Evolutionary conservation across 1,139 yeast genomes (phyloP).

Genomic region (Zhuliangozyma parablackwelliae): DNA sequence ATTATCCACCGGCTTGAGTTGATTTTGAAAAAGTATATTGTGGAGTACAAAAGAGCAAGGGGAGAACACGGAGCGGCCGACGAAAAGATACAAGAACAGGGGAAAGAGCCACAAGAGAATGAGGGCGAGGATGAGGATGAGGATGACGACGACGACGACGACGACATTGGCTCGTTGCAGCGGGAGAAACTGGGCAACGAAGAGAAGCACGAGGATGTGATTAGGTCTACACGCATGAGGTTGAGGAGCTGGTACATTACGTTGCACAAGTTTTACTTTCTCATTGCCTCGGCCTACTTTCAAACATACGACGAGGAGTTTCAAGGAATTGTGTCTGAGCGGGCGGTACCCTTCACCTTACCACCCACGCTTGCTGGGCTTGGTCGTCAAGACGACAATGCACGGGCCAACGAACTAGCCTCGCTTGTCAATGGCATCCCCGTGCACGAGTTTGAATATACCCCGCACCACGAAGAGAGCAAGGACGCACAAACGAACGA

Average conservation of each 20-base stretch:
- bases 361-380: slow-evolving; percentile 1
- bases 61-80: background rate
- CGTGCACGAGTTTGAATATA: slow-evolving; percentile 9
- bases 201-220: slow-evolving; percentile 21
- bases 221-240: slow-evolving; percentile 20
- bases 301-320: slow-evolving; percentile 52
- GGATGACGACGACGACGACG: slow-evolving; percentile 17
- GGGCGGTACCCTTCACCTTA: slow-evolving; percentile 5
- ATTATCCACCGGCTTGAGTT: slow-evolving; percentile 19
- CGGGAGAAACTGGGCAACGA: slow-evolving; percentile 9
- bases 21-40: slow-evolving; percentile 14
- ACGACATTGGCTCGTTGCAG: slow-evolving; percentile 14
- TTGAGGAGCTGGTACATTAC: slow-evolving; percentile 54
- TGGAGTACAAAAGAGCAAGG: slow-evolving; percentile 11
- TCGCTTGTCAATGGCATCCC: slow-evolving; percentile 19
- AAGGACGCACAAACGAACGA: slow-evolving; percentile 15
- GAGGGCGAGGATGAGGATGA: slow-evolving; percentile 5
- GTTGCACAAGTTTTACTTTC: slow-evolving; percentile 72
- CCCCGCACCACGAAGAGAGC: slow-evolving; percentile 4
- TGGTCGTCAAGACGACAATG: slow-evolving; percentile 4
- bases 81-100: background rate
- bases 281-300: slow-evolving; percentile 77
- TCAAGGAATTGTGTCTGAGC: slow-evolving; percentile 17
- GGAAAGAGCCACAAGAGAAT: slow-evolving; percentile 2
- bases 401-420: slow-evolving; percentile 22